Percentiles rank a stretch among this genome's conserved stretches.
Conservation (phyloP, 2,329 filamentous ascomycete species). For the Pyrenophora seminiperda region DNA sequence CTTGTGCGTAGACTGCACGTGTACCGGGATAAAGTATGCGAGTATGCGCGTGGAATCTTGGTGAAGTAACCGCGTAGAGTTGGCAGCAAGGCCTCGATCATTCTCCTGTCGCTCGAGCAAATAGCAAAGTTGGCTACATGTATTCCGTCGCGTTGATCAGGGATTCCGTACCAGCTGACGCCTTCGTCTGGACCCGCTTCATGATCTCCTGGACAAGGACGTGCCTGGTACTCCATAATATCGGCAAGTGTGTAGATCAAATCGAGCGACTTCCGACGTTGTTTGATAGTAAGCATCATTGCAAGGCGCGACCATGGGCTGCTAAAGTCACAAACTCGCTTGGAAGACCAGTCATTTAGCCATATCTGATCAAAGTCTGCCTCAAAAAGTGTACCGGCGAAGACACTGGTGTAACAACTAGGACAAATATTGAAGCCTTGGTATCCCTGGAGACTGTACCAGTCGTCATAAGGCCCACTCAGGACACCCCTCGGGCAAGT, state of each 20-base stretch:
- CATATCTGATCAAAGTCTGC: constrained; percentile 68
- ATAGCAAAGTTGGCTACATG: constrained; percentile 74
- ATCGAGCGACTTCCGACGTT: constrained; percentile 67
- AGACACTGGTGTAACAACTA: constrained; percentile 74
- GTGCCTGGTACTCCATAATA: constrained; percentile 61
- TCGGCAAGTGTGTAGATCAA: constrained; percentile 72
- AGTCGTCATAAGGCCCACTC: constrained; percentile 71
- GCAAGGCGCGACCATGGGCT: constrained; percentile 83
- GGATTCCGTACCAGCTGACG: constrained; percentile 76
- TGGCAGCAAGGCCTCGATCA: constrained; percentile 75
- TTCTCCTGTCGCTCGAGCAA: constrained; percentile 74
- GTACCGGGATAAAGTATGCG: constrained; percentile 52
- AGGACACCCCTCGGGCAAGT: constrained; percentile 71
- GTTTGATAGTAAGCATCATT: constrained; percentile 78
- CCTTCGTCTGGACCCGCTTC: constrained; percentile 51
- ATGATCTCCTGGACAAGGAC: constrained; percentile 67
- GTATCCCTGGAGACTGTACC: constrained; percentile 76
- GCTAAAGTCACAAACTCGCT: constrained; percentile 78
- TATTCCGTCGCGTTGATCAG: constrained; percentile 67
- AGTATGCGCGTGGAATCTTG: constrained; percentile 32
- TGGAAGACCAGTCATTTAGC: constrained; percentile 60
- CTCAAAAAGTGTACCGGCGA: constrained; percentile 70
- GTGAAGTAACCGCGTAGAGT: constrained; percentile 70
- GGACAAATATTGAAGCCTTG: constrained; percentile 81
- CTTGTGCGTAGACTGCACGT: constrained; percentile 73